A percentile compares a stretch with the other conserved stretches of the same genome.
phyloP scores from a whole-genome alignment of 169 alveolate species.

The Plasmodium coatneyi region DNA sequence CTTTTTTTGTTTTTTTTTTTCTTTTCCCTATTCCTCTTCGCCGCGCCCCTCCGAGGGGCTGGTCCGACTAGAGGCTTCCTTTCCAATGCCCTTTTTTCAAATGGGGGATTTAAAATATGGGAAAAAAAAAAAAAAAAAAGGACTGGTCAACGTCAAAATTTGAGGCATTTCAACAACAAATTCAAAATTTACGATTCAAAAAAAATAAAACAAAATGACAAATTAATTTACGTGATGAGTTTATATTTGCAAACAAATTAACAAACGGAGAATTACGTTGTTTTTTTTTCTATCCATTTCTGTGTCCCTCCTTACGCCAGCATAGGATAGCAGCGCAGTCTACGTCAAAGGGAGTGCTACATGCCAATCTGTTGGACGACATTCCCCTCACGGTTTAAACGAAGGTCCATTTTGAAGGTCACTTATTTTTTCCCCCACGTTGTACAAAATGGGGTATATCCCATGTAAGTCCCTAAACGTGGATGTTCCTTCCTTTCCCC shows the following conservation, averaged over 20 bases:
- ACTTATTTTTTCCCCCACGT: background rate
- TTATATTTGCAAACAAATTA: background rate
- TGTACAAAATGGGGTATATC: background rate
- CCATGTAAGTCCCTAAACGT: background rate
- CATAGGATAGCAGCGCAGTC: background rate
- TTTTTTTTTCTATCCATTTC: background rate
- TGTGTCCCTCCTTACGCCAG: background rate
- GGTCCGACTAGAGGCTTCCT: background rate
- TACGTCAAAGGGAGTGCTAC: background rate
- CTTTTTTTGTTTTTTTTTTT: no score
- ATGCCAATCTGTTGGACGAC: background rate
- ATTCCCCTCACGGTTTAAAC: background rate
- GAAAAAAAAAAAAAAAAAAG: background rate
- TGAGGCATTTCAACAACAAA: conserved; percentile 44
- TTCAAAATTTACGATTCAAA: conserved; percentile 33
- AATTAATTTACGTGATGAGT: background rate
- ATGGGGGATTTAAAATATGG: background rate
- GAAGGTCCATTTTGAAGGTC: background rate
- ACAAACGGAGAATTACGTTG: background rate
- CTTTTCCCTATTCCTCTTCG: background rate
- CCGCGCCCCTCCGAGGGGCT: background rate
- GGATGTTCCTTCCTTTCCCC: background rate
- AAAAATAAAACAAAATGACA: background rate
- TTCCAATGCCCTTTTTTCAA: background rate
- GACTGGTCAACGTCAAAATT: conserved; percentile 13